Conservation (phyloP, 106 monocot species). For the Dendrobium catenatum region DNA sequence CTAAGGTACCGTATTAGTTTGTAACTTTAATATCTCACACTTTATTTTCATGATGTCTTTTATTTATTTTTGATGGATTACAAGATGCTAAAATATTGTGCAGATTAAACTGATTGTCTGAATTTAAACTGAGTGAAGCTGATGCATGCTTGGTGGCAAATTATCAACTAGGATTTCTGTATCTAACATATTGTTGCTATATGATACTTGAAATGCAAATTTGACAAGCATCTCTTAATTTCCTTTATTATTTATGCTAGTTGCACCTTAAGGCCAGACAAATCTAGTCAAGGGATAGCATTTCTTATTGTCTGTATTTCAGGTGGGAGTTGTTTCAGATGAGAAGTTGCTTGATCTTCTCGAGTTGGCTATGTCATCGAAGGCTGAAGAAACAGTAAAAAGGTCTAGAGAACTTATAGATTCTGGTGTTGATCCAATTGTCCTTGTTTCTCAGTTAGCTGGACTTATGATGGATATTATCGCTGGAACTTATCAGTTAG, state of each 20-base stretch:
- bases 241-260: not conserved
- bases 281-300: not conserved
- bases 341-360: conserved; percentile 74
- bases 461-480: conserved; percentile 66
- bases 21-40: not conserved
- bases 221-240: not conserved
- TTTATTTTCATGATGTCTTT: not conserved
- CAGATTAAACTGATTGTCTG: not conserved
- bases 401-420: conserved; percentile 62
- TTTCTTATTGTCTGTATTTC: conserved; percentile 11
- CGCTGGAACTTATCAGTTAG: conserved; percentile 42
- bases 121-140: not conserved
- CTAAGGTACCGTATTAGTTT: not conserved
- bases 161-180: not conserved
- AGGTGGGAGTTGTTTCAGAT: conserved; percentile 67
- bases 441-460: conserved; percentile 61
- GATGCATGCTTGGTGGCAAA: not conserved
- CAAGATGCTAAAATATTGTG: not conserved
- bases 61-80: not conserved
- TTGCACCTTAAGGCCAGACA: not conserved
- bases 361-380: conserved; percentile 63
- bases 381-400: conserved; percentile 62
- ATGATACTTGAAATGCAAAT: not conserved
- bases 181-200: not conserved
- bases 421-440: conserved; percentile 70